A percentile compares a stretch with the other conserved stretches of the same genome.
Conservation (phyloP, 2,329 filamentous ascomycete genomes). For the Aspergillus sp. region DNA sequence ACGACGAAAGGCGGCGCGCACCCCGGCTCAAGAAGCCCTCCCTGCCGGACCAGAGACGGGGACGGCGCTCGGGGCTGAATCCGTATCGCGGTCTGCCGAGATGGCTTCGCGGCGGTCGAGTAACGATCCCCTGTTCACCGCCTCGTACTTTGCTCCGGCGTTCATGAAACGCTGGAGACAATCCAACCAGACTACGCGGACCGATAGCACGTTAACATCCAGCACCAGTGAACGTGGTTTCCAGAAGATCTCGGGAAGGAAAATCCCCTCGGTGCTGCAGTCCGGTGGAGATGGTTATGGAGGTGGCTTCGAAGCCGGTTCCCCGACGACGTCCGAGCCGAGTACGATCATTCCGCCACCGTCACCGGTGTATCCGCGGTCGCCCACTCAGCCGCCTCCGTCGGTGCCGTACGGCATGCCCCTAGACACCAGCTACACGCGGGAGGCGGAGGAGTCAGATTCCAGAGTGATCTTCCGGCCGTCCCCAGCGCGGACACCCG, state of each 20-base stretch:
- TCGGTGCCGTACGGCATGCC: conserved; percentile 31
- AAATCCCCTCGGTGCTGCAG: conserved; percentile 47
- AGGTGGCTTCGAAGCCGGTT: conserved; percentile 32
- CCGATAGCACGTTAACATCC: conserved; percentile 35
- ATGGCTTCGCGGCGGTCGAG: conserved; percentile 41
- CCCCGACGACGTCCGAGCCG: conserved; percentile 29
- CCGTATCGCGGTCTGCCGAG: conserved; percentile 20
- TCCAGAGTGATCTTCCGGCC: conserved; percentile 40
- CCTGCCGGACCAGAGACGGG: conserved; percentile 24
- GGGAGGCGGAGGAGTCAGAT: conserved; percentile 28
- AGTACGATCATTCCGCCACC: conserved; percentile 22
- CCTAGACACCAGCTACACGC: conserved; percentile 31
- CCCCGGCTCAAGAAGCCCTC: conserved; percentile 20
- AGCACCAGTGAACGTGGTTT: conserved; percentile 47
- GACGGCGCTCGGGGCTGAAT: conserved; percentile 11
- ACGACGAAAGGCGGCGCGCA: conserved; percentile 42
- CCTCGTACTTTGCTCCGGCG: conserved; percentile 37
- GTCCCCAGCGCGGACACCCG: conserved; percentile 44
- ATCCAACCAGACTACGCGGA: conserved; percentile 36
- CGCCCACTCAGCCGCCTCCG: conserved; percentile 26
- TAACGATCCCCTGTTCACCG: conserved; percentile 38
- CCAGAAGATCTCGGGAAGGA: conserved; percentile 50
- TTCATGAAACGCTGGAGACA: conserved; percentile 44
- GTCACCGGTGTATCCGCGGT: conserved; percentile 25
- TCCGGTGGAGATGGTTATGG: conserved; percentile 49